Evolutionary conservation across 2,329 filamentous ascomycete species (phyloP).

Genomic region (Calonectria multiphialidica): DNA sequence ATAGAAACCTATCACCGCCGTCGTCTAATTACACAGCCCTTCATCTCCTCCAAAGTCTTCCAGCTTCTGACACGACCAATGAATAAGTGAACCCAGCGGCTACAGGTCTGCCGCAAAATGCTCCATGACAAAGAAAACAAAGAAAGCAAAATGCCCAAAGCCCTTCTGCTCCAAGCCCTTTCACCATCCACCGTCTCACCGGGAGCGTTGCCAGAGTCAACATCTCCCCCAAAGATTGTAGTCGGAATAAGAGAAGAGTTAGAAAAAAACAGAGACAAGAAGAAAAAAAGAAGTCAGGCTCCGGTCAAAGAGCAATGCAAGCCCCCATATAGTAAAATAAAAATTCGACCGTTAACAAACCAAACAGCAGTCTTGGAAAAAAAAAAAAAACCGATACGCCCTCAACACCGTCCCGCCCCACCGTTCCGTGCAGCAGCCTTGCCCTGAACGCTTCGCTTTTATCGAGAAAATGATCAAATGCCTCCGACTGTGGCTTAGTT

Average conservation of each 20-base stretch:
- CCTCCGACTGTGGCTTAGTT: slow-evolving; percentile 13
- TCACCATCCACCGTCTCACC: background rate
- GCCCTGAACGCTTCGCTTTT: slow-evolving; percentile 43
- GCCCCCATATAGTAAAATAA: slow-evolving; percentile 32
- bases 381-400: slow-evolving; percentile 43
- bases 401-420: slow-evolving; percentile 43
- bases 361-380: slow-evolving; percentile 40
- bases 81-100: slow-evolving; percentile 33
- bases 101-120: slow-evolving; percentile 47
- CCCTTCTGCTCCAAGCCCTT: slow-evolving; percentile 24
- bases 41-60: slow-evolving; percentile 21
- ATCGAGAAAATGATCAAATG: slow-evolving; percentile 37
- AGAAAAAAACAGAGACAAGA: slow-evolving; percentile 33
- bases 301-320: slow-evolving; percentile 35
- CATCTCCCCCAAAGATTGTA: slow-evolving; percentile 33
- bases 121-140: slow-evolving; percentile 48
- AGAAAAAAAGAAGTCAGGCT: slow-evolving; percentile 32
- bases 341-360: slow-evolving; percentile 31
- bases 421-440: slow-evolving; percentile 30
- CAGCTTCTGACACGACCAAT: slow-evolving; percentile 22
- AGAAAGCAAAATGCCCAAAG: slow-evolving; percentile 35
- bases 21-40: slow-evolving; percentile 51
- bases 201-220: slow-evolving; percentile 22
- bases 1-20: slow-evolving; percentile 44
- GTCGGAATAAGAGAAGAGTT: slow-evolving; percentile 31